Evolutionary conservation across 148 eudicot species (phyloP), one percentile per base, ranked within the genome.

Genomic region (Vaccinium vitisidaea): DNA sequence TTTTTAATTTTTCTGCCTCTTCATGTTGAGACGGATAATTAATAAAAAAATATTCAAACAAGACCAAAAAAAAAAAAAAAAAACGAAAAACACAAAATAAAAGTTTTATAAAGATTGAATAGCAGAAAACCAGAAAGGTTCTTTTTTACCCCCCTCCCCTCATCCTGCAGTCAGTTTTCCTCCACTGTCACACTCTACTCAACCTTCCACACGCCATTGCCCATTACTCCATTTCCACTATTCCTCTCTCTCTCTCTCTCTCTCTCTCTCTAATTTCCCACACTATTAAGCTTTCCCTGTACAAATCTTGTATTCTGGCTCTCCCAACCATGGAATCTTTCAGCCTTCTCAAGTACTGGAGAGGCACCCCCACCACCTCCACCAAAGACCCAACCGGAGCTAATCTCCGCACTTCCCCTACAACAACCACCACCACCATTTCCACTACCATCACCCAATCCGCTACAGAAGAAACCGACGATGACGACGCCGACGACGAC

Each of bases 281-380:
- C 43, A 1, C 15, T 9, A 12, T 13, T 3, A 23, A 5, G 15
- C 23, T 63, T 39, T 48, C 1, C 25, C 18, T 21, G 23, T 0
- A 12, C 75, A 43, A 67, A 9, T 21, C 46, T 83, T 32, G 19
- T 90, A 92, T 85, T 86, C 98, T 94, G 94, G 98, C 97, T 94
- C 90, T 94, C 87, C 98, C 97, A 83, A 94, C 97, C 21, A 95
- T 95, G 98, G 98, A 95, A 83, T 91, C 95, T 58, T 94, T 94
- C 75, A 95, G 92, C 87, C 85, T 95, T 65, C 97, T 95, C 92
- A 95, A 89, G 80, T 94, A 92, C 90, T 93, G 98, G 95, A 90
- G 94, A 77, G 54, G 54, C 12, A 12, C 74, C 39, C 1, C 36
- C 36, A 4, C 14, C 73, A 75, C 49, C 11, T 49, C 75, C 52